phyloP scores from a whole-genome alignment of 2,329 filamentous ascomycete species.

The Pseudophaeomoniella oleicola region DNA sequence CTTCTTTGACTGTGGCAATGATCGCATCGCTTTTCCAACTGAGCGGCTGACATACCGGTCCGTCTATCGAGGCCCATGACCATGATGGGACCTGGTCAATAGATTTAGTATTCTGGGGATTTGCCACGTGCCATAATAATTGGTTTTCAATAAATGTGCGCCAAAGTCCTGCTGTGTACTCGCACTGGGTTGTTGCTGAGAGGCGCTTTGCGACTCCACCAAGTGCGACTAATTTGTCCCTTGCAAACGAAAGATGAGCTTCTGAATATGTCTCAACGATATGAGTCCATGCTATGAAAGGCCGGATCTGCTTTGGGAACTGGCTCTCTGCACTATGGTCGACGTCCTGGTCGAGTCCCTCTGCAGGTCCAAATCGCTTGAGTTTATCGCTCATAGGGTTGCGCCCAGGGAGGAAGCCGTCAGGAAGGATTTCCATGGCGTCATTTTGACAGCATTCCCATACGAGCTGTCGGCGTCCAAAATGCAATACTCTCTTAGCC shows the following conservation, averaged over 20 bases:
- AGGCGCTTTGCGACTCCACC: background rate
- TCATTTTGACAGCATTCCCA: constrained; percentile 1
- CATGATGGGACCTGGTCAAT: background rate
- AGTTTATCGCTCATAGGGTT: background rate
- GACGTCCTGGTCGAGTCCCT: too few relatives aligned
- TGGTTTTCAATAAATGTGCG: constrained; percentile 2
- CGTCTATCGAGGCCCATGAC: constrained; percentile 1
- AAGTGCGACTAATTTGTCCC: background rate
- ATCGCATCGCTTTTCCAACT: background rate
- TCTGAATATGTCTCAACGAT: constrained; percentile 1
- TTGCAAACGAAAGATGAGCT: background rate
- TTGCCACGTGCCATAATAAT: constrained; percentile 5
- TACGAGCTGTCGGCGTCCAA: constrained; percentile 1
- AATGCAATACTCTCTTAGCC: constrained; percentile 1
- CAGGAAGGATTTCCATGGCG: constrained; percentile 1
- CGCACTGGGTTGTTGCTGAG: background rate
- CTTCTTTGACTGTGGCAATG: background rate
- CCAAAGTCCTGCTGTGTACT: constrained; percentile 7
- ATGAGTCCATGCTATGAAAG: background rate
- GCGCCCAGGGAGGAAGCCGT: background rate
- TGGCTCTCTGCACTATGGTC: background rate
- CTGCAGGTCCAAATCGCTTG: background rate
- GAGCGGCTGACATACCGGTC: background rate
- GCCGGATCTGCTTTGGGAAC: background rate
- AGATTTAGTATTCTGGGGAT: background rate